These are phyloP conservation scores for Beauveria sp. DNA, from an alignment of 2,329 filamentous ascomycete genomes.

Conservation along the genomic window DNA sequence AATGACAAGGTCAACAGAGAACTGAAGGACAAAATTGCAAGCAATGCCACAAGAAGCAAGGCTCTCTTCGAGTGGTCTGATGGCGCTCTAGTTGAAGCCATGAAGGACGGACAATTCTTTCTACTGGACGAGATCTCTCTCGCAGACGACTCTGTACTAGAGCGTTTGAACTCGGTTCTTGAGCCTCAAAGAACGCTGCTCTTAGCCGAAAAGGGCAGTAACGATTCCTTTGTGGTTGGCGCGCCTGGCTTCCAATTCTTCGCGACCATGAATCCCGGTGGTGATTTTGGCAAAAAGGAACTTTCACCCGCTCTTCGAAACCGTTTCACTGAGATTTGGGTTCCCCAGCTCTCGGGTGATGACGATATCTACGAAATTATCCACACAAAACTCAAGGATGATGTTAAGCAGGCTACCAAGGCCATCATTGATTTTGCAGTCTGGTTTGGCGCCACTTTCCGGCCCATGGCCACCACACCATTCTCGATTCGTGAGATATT, in stretches of 20 bases:
- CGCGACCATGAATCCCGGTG: conserved; percentile 98
- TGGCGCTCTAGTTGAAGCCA: conserved; percentile 85
- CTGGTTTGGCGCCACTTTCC: conserved; percentile 85
- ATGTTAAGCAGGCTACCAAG: conserved; percentile 50
- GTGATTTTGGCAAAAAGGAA: conserved; percentile 97
- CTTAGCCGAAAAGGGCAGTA: conserved; percentile 85
- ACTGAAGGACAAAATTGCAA: conserved; percentile 38
- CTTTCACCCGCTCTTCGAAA: conserved; percentile 91
- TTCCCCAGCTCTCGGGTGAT: conserved; percentile 75
- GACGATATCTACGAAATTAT: conserved; percentile 88
- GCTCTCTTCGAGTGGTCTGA: conserved; percentile 96
- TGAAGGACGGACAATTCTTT: conserved; percentile 86
- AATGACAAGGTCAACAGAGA: conserved; percentile 40
- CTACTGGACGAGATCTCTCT: conserved; percentile 96
- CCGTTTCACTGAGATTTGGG: conserved; percentile 98
- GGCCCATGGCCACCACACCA: conserved; percentile 62
- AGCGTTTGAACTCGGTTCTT: conserved; percentile 91
- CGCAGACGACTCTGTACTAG: conserved; percentile 93
- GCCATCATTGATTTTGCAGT: conserved; percentile 79
- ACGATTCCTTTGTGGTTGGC: conserved; percentile 72
- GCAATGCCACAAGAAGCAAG: conserved; percentile 57
- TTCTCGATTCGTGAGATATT: conserved; percentile 91
- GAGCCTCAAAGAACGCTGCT: conserved; percentile 81
- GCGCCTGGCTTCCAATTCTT: conserved; percentile 84
- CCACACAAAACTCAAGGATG: conserved; percentile 57